Evolutionary conservation across 208 protist species (phyloP).

Genomic region (Trypanosoma caninum): DNA sequence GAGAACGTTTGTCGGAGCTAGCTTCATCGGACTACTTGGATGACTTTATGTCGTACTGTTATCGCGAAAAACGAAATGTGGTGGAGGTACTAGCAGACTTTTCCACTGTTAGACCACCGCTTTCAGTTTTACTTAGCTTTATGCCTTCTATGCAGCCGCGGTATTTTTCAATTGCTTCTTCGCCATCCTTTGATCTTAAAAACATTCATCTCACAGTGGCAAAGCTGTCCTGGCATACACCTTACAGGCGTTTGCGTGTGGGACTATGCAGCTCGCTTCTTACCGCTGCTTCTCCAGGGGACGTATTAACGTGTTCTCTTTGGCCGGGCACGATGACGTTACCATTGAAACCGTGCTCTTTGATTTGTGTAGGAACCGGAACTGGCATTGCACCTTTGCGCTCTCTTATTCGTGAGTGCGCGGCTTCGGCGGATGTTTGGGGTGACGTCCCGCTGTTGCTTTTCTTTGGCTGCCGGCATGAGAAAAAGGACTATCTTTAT

Average conservation of each 20-base stretch:
- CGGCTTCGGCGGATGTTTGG: conserved; percentile 31
- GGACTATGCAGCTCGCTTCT: conserved; percentile 76
- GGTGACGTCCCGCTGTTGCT: conserved; percentile 57
- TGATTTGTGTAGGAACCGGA: conserved; percentile 72
- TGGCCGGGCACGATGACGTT: conserved; percentile 61
- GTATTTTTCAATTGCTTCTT: conserved; percentile 75
- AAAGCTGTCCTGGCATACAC: conserved; percentile 69
- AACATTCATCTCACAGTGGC: conserved; percentile 61
- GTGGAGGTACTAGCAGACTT: conserved; percentile 88
- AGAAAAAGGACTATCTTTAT: conserved; percentile 76
- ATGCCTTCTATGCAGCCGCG: conserved; percentile 62
- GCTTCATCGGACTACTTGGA: conserved; percentile 43
- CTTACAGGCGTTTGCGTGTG: conserved; percentile 58
- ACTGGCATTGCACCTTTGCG: conserved; percentile 85
- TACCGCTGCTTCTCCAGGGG: conserved; percentile 22
- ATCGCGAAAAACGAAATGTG: conserved; percentile 87
- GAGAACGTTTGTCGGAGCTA: conserved; percentile 72
- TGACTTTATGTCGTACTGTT: conserved; percentile 75
- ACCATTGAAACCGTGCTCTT: conserved; percentile 39
- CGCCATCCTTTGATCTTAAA: conserved; percentile 43
- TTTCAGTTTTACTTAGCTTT: conserved; percentile 63
- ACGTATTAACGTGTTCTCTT: conserved; percentile 52
- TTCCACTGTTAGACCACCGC: conserved; percentile 35
- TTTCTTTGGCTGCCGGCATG: conserved; percentile 75
- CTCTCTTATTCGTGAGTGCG: conserved; percentile 62